Evolutionary conservation across 1,139 yeast genomes (phyloP).

Genomic region (Candida albicans): DNA sequence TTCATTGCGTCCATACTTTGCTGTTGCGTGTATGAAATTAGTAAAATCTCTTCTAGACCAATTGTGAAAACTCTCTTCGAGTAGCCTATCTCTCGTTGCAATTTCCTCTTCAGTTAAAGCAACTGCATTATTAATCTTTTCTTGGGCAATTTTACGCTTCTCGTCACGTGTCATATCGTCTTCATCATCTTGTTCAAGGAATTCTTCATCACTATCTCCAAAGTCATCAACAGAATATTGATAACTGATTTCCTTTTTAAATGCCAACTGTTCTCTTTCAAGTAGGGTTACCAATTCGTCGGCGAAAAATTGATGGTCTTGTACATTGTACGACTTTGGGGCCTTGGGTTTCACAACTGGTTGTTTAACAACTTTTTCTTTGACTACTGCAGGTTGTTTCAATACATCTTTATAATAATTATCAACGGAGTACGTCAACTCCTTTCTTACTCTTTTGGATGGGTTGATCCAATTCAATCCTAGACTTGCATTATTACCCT

Average conservation of each 20-base stretch:
- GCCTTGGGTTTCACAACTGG: constrained; percentile 40
- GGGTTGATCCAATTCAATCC: constrained; percentile 81
- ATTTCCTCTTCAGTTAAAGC: constrained; percentile 80
- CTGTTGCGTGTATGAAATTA: constrained; percentile 77
- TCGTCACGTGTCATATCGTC: constrained; percentile 41
- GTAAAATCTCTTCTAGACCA: constrained; percentile 93
- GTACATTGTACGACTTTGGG: constrained; percentile 71
- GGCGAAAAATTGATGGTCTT: constrained; percentile 90
- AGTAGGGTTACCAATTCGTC: constrained; percentile 61
- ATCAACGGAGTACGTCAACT: constrained; percentile 83
- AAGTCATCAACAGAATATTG: constrained; percentile 59
- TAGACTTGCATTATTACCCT: constrained; percentile 41
- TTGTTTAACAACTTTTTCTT: constrained; percentile 13
- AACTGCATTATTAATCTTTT: constrained; percentile 63
- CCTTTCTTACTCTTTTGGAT: constrained; percentile 85
- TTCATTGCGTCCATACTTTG: constrained; percentile 73
- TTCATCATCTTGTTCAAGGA: constrained; percentile 50
- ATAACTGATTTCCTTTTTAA: constrained; percentile 71
- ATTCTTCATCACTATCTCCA: constrained; percentile 57
- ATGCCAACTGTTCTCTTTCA: constrained; percentile 76
- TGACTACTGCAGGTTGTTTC: constrained; percentile 25
- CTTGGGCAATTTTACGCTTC: constrained; percentile 55
- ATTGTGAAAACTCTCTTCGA: constrained; percentile 65
- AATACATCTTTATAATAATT: constrained; percentile 83
- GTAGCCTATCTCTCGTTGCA: constrained; percentile 56